These are phyloP conservation scores for Euphorbia celastroides DNA, from an alignment of 441 rosid genomes.

Conservation along the genomic window DNA sequence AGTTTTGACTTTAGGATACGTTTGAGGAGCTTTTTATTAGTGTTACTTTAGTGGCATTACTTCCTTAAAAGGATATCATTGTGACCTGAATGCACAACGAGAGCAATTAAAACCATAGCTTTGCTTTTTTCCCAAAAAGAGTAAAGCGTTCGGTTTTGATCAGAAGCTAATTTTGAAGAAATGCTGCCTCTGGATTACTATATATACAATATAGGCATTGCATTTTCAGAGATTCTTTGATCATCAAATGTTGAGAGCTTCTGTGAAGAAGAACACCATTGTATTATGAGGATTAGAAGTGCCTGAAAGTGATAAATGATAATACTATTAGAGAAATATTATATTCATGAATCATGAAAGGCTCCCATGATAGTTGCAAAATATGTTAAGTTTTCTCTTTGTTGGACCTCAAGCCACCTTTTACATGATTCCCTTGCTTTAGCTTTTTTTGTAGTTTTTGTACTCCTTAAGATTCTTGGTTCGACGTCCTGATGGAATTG, in stretches of 20 bases:
- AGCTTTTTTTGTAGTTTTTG: background rate
- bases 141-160: background rate
- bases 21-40: background rate
- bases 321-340: background rate
- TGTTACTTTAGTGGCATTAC: background rate
- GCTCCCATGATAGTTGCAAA: slow-evolving; percentile 2
- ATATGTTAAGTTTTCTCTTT: slow-evolving; percentile 4
- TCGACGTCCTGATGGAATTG: background rate
- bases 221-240: background rate
- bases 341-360: background rate
- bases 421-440: slow-evolving; percentile 1
- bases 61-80: background rate
- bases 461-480: background rate
- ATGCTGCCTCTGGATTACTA: background rate
- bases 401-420: slow-evolving; percentile 4
- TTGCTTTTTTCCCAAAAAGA: background rate
- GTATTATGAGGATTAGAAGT: background rate
- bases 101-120: background rate
- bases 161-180: background rate
- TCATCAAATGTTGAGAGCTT: slow-evolving; percentile 5
- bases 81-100: background rate
- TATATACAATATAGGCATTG: too few species aligned
- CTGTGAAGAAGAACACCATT: background rate
- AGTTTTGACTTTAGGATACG: background rate
- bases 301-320: background rate